Evolutionary conservation across 352 stramenopile species (phyloP), one percentile per base, ranked within the genome.

Genomic region (Phytophthora sojae): DNA sequence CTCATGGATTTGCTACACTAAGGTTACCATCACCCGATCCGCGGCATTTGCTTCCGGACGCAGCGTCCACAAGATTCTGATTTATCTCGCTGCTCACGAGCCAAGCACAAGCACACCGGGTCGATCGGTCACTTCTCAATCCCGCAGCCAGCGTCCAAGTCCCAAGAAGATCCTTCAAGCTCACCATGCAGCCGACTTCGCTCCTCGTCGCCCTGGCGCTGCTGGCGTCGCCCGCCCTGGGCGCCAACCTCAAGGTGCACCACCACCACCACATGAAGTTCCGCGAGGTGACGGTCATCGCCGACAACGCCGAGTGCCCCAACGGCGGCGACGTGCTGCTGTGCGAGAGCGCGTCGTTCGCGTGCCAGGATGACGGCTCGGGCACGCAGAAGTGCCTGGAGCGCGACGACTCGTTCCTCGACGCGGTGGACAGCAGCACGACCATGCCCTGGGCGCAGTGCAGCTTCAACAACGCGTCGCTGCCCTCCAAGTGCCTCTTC

Each of bases 401-500:
- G 26, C 79, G 81, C 17, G 75, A 77, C 23, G 56, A 76, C 55
- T 71, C 76, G 23, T 85, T 89, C 65, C 64, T 89, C 47, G 75
- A 81, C 60, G 62, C 61, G 4, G 69, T 87, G 42, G 76, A 84
- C 59, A 75, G 61, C 26, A 76, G 37, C 50, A 79, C 69, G 9
- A 77, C 79, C 4, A 79, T 73, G 52, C 77, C 79, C 14, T 89
- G 79, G 79, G 54, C 64, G 62, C 32, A 69, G 29, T 89, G 79
- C 70, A 79, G 67, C 67, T 55, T 49, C 0, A 61, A 39, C 12
- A 77, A 82, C 67, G 57, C 70, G 15, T 70, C 66, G 30, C 60
- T 80, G 29, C 79, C 79, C 35, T 81, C 81, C 69, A 82, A 81
- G 63, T 89, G 82, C 53, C 70, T 85, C 49, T 81, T 86, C 37